These are phyloP conservation scores for Calonectria ilicicola DNA, from an alignment of 2,329 filamentous ascomycete species.

Conservation along the genomic window DNA sequence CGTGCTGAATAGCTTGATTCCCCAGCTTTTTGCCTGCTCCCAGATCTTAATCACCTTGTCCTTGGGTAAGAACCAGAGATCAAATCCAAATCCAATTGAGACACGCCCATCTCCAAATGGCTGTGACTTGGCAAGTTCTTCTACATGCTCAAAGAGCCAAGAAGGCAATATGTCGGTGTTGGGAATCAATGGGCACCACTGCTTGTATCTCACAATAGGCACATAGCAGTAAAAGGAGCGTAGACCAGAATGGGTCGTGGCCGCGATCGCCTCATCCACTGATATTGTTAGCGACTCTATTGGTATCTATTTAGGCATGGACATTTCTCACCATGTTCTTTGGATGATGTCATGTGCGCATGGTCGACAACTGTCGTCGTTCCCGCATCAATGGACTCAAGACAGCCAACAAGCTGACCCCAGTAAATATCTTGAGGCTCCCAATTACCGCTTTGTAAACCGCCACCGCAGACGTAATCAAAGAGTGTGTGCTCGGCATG, in stretches of 20 bases:
- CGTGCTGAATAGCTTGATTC: slow-evolving; percentile 20
- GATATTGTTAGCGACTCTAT: neutral
- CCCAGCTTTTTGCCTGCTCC: neutral
- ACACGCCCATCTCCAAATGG: slow-evolving; percentile 14
- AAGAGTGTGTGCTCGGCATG: neutral
- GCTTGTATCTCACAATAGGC: neutral
- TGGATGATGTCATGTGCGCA: neutral
- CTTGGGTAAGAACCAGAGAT: slow-evolving; percentile 17
- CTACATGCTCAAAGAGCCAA: slow-evolving; percentile 5
- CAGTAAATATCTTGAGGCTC: neutral
- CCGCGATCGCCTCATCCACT: neutral
- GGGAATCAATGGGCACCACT: slow-evolving; percentile 14
- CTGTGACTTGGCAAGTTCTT: neutral
- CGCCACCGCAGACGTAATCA: neutral
- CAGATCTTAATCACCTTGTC: slow-evolving; percentile 11
- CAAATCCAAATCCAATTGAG: slow-evolving; percentile 15
- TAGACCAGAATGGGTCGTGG: slow-evolving; percentile 13
- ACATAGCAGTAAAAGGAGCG: slow-evolving; percentile 20
- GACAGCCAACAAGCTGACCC: neutral
- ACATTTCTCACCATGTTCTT: neutral
- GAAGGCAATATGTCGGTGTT: slow-evolving; percentile 10
- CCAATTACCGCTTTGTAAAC: neutral
- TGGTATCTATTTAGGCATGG: neutral
- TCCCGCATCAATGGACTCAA: neutral
- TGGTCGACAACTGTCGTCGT: slow-evolving; percentile 3